Percentiles rank a stretch among this genome's conserved stretches.
These are phyloP conservation scores for Pythium myriotylum DNA, from an alignment of 352 stramenopile species.

Conservation along the genomic window DNA sequence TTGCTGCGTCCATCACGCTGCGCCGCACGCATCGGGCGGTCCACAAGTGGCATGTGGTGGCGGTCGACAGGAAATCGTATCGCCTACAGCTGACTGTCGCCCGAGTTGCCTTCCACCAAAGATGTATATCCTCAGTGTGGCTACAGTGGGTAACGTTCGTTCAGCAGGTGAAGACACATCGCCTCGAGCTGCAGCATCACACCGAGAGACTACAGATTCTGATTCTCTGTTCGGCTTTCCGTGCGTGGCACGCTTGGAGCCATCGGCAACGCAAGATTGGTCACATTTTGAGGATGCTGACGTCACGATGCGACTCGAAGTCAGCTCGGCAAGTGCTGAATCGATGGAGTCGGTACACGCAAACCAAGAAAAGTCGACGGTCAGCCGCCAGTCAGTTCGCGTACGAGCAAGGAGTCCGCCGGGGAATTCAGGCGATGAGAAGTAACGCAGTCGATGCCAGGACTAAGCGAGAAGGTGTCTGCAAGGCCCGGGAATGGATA, in stretches of 20 bases:
- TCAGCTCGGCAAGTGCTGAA: slow-evolving; percentile 4
- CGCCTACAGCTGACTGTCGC: slow-evolving; percentile 18
- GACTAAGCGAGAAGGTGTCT: background rate
- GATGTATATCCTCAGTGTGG: background rate
- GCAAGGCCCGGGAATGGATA: slow-evolving; percentile 12
- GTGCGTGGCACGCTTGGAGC: slow-evolving; percentile 49
- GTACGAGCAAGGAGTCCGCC: background rate
- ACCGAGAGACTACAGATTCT: slow-evolving; percentile 65
- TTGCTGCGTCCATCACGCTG: slow-evolving; percentile 8
- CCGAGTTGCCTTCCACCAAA: slow-evolving; percentile 9
- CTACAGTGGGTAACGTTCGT: slow-evolving; percentile 35
- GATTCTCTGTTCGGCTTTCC: slow-evolving; percentile 56
- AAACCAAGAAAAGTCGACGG: background rate
- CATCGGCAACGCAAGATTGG: slow-evolving; percentile 33
- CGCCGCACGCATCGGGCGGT: slow-evolving; percentile 10
- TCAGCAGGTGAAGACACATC: slow-evolving; percentile 21
- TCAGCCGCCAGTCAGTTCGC: background rate
- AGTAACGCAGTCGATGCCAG: background rate
- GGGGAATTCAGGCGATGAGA: background rate
- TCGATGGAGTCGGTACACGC: slow-evolving; percentile 1
- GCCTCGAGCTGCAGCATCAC: slow-evolving; percentile 47
- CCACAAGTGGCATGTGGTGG: slow-evolving; percentile 10
- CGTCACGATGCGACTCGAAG: slow-evolving; percentile 24
- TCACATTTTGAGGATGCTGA: slow-evolving; percentile 28
- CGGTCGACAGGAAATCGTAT: slow-evolving; percentile 4